phyloP scores from a whole-genome alignment of 257 asterid genomes.

The Marsdenia floribunda region DNA sequence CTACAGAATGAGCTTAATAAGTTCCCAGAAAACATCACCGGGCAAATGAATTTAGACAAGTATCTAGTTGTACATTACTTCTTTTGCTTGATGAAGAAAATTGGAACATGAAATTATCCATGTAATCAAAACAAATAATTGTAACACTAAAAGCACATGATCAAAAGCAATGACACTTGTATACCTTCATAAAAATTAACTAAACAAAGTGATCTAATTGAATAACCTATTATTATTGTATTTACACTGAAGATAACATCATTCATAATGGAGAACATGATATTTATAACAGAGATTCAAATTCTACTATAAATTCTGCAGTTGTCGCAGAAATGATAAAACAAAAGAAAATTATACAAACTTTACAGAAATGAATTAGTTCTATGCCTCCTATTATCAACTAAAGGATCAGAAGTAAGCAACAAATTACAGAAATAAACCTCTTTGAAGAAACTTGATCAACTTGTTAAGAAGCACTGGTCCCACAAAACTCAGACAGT shows the following conservation, averaged over 20 bases:
- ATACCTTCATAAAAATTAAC: neutral
- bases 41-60: neutral
- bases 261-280: neutral
- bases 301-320: neutral
- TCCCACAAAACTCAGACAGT: slow-evolving; percentile 88
- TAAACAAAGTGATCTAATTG: no score
- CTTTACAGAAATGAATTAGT: neutral
- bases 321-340: neutral
- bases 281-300: neutral
- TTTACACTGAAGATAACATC: neutral
- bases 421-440: slow-evolving; percentile 28
- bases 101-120: neutral
- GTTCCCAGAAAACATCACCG: neutral
- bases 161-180: neutral
- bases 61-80: neutral
- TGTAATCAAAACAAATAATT: neutral
- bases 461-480: slow-evolving; percentile 88
- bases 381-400: neutral
- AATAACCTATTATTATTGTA: neutral
- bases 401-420: slow-evolving; percentile 1
- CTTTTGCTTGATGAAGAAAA: neutral
- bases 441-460: slow-evolving; percentile 88
- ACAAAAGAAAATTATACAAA: neutral
- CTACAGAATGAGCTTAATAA: slow-evolving; percentile 1
- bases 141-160: neutral